phyloP scores from a whole-genome alignment of 2,329 filamentous ascomycete species.

The Sporothrix protearum region DNA sequence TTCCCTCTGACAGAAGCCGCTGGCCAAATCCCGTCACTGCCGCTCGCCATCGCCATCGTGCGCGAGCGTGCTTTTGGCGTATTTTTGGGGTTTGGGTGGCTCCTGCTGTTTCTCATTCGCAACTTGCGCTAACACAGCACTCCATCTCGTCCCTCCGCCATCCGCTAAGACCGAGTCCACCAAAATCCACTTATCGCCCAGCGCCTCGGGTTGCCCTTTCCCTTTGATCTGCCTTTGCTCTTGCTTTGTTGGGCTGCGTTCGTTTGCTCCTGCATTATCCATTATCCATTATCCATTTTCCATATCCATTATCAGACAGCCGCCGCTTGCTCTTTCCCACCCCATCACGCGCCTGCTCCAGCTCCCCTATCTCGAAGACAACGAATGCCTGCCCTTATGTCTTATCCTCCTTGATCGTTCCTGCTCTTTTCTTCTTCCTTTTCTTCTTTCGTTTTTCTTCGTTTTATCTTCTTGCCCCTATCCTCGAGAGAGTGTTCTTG shows the following conservation, averaged over 20 bases:
- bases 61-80: not conserved
- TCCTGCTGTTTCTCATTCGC: constrained; percentile 4
- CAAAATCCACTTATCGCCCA: constrained; percentile 12
- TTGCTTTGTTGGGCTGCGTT: constrained; percentile 1
- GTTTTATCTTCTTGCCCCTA: not conserved
- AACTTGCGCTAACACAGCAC: not conserved
- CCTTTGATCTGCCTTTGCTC: not conserved
- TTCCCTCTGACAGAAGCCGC: constrained; percentile 15
- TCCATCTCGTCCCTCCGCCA: not conserved
- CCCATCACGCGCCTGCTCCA: constrained; percentile 13
- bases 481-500: not conserved
- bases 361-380: constrained; percentile 5
- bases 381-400: not conserved
- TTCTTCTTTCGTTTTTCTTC: too few relatives aligned
- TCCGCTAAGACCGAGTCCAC: not conserved
- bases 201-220: constrained; percentile 4
- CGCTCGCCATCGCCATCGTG: constrained; percentile 23
- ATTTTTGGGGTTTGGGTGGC: not conserved
- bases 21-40: constrained; percentile 26
- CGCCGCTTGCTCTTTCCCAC: not conserved
- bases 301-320: constrained; percentile 10
- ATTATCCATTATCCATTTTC: not conserved
- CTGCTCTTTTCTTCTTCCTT: not conserved
- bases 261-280: not conserved
- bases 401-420: not conserved